Evolutionary conservation across 208 protist genomes (phyloP), one percentile per base, ranked within the genome.

Genomic region (Herpetomonas tarakana): DNA sequence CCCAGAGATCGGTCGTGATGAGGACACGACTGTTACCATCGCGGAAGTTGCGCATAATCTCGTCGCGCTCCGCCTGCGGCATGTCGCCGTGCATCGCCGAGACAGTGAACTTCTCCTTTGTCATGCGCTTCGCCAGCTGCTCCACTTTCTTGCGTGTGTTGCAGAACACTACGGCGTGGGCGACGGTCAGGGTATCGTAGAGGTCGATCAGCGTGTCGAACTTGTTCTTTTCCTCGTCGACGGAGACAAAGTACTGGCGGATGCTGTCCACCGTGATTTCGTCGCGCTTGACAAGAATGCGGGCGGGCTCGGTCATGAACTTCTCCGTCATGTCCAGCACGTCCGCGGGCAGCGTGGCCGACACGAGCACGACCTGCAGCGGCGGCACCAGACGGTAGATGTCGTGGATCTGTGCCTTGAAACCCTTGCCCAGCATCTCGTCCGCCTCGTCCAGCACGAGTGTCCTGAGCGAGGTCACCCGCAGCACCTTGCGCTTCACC

Each of bases 71-170:
- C 38, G 94, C 91, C 85, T 99, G 98, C 22, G 90, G 84, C 92
- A 99, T 97, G 38, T 99, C 96, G 25, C 98, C 98, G 63, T 98
- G 94, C 86, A 99, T 99, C 19, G 85, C 75, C 29, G 81, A 90
- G 26, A 99, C 97, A 26, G 92, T 97, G 75, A 99, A 99, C 64
- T 99, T 94, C 47, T 92, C 78, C 28, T 91, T 68, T 16, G 73
- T 86, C 90, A 99, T 94, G 70, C 98, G 95, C 60, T 98, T 86
- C n/a, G 97, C 88, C 26, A 99, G 81, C 83, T 94, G 98, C 63
- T 99, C 98, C n/a, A 99, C 99, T 81, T 99, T 99, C 51, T 93
- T 88, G 52, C 93, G 83, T 0, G 95, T 99, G 83, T 99, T 99
- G 77, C 93, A 97, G 76, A 99, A 99, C 49, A 99, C 99, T 9